Evolutionary conservation across 2,329 filamentous ascomycete species (phyloP).

Genomic region (Pyrenochaeta sp.): DNA sequence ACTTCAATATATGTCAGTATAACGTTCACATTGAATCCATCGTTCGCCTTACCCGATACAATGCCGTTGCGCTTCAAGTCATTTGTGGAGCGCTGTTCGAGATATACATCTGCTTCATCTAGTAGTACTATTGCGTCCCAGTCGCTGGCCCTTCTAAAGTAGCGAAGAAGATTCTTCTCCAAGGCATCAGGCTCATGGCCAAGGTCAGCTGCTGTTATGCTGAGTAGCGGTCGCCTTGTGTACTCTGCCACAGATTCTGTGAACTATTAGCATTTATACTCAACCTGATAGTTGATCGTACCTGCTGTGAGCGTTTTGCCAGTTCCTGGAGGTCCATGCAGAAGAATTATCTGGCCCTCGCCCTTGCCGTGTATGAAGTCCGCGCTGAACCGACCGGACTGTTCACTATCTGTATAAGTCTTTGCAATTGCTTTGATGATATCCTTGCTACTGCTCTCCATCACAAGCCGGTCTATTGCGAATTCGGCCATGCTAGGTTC

Average conservation of each 20-base stretch:
- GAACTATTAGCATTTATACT: background rate
- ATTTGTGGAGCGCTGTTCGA: conserved; percentile 40
- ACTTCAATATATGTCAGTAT: conserved; percentile 12
- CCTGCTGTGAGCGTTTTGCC: background rate
- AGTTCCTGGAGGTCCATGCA: conserved; percentile 22
- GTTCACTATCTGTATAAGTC: conserved; percentile 4
- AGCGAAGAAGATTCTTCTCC: conserved; percentile 18
- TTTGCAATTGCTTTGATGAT: conserved; percentile 8
- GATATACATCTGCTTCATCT: conserved; percentile 51
- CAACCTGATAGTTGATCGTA: too few species aligned
- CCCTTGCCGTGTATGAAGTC: conserved; percentile 56
- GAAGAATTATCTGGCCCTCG: conserved; percentile 24
- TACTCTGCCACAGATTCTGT: too few species aligned
- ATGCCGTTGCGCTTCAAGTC: conserved; percentile 45
- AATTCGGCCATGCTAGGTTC: background rate
- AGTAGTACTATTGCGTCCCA: conserved; percentile 43
- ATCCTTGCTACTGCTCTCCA: background rate
- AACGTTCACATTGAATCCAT: background rate
- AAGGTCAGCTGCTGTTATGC: conserved; percentile 26
- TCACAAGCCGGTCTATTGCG: background rate
- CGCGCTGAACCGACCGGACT: conserved; percentile 1
- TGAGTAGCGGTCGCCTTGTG: conserved; percentile 29
- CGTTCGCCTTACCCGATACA: conserved; percentile 26
- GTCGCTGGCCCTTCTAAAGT: conserved; percentile 20
- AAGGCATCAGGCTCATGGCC: conserved; percentile 18